phyloP scores from a whole-genome alignment of 345 rosid genomes.

The Eucalyptus coolabah region DNA sequence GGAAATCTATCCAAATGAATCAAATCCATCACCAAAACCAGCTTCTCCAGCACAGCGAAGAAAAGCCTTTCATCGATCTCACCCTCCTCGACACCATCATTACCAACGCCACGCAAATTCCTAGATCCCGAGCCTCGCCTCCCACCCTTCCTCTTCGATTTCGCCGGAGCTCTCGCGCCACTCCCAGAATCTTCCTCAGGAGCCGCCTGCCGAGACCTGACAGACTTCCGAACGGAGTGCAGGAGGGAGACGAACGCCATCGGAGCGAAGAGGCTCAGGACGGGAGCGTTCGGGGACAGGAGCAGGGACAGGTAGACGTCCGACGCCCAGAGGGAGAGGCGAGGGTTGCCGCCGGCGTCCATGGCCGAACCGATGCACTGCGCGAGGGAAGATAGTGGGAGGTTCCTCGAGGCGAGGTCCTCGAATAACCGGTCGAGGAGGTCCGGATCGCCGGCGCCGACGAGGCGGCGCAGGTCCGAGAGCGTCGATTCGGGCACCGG shows the following conservation, averaged over 20 bases:
- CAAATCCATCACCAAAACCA: conserved; percentile 43
- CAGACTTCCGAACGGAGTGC: conserved; percentile 54
- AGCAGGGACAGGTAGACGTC: conserved; percentile 49
- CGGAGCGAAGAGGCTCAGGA: conserved; percentile 72
- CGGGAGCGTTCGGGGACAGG: conserved; percentile 56
- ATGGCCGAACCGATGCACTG: conserved; percentile 43
- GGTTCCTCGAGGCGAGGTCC: neutral
- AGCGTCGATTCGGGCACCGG: no score
- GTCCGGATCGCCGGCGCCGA: no score
- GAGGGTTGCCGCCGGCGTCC: conserved; percentile 25
- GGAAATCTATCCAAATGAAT: conserved; percentile 78
- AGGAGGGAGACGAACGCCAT: conserved; percentile 61
- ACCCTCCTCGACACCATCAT: conserved; percentile 12
- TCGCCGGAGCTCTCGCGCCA: neutral
- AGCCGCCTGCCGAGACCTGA: conserved; percentile 20
- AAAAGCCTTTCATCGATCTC: conserved; percentile 27
- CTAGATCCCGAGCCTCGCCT: neutral
- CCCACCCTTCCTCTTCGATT: neutral
- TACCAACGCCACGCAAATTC: neutral
- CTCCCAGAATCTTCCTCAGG: conserved; percentile 1
- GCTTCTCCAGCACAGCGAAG: conserved; percentile 28
- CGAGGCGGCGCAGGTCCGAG: no score
- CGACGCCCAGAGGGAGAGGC: conserved; percentile 41
- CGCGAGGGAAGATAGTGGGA: conserved; percentile 34
- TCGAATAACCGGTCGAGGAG: no score